Conservation (phyloP, 352 stramenopile species). For the Paralagenidium karlingii region DNA sequence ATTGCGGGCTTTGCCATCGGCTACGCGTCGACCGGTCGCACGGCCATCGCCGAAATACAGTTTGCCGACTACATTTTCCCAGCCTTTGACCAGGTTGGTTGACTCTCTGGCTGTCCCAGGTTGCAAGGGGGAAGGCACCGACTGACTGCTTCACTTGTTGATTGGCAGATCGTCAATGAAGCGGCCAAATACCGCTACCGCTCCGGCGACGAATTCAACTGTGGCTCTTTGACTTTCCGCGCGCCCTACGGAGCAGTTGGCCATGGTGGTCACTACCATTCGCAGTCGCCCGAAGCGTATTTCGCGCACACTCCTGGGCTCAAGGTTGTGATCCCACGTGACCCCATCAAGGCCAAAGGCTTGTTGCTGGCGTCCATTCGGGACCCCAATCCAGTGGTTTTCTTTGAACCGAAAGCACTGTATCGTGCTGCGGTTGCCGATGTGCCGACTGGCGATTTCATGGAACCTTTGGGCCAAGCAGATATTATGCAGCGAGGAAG, state of each 20-base stretch:
- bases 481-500: constrained; percentile 87
- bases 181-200: constrained; percentile 97
- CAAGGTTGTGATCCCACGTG: constrained; percentile 93
- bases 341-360: constrained; percentile 91
- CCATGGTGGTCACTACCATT: constrained; percentile 91
- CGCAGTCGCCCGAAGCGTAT: constrained; percentile 94
- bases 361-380: constrained; percentile 93
- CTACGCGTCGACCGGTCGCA: constrained; percentile 92
- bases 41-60: constrained; percentile 97
- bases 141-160: constrained; percentile 3
- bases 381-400: constrained; percentile 95
- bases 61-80: constrained; percentile 98
- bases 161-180: constrained; percentile 92
- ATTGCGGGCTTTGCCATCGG: constrained; percentile 94
- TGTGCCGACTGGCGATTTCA: constrained; percentile 92
- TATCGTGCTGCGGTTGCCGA: constrained; percentile 94
- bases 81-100: constrained; percentile 80
- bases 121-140: neutral
- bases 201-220: constrained; percentile 96
- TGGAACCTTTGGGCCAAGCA: constrained; percentile 87
- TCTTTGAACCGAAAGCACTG: constrained; percentile 97
- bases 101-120: constrained; percentile 4
- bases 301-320: constrained; percentile 95
- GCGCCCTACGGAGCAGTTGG: constrained; percentile 92
- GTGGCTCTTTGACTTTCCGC: constrained; percentile 93